These are phyloP conservation scores for Platanthera zijinensis DNA, from an alignment of 106 monocot genomes.

Conservation along the genomic window DNA sequence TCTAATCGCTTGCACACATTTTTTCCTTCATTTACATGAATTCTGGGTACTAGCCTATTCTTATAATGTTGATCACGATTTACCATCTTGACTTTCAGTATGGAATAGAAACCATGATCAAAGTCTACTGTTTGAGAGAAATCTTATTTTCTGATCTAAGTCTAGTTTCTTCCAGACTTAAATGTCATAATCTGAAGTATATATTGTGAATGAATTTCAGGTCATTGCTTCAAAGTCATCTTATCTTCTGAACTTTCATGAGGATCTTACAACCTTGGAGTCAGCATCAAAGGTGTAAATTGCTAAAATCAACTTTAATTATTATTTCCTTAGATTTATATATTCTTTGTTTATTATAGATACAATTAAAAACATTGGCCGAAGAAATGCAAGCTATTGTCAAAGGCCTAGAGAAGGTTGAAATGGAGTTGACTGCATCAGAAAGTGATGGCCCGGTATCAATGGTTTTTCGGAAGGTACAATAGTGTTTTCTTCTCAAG, in stretches of 20 bases:
- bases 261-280: conserved; percentile 75
- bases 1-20: neutral
- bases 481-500: neutral
- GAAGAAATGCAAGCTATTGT: conserved; percentile 99
- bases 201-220: conserved; percentile 26
- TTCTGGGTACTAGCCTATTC: neutral
- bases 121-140: neutral
- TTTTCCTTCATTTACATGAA: neutral
- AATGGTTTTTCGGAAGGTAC: conserved; percentile 81
- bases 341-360: conserved; percentile 20
- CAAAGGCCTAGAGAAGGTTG: conserved; percentile 89
- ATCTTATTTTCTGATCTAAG: neutral
- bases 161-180: neutral
- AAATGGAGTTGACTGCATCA: conserved; percentile 65
- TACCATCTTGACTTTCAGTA: neutral
- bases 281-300: conserved; percentile 76
- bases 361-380: conserved; percentile 81
- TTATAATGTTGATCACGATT: neutral
- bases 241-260: conserved; percentile 79
- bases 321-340: neutral
- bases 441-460: conserved; percentile 98
- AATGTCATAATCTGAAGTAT: neutral
- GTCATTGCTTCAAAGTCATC: conserved; percentile 79
- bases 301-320: neutral
- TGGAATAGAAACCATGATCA: neutral